Conservation (phyloP, 441 rosid genomes). For the Brassica balearica region DNA sequence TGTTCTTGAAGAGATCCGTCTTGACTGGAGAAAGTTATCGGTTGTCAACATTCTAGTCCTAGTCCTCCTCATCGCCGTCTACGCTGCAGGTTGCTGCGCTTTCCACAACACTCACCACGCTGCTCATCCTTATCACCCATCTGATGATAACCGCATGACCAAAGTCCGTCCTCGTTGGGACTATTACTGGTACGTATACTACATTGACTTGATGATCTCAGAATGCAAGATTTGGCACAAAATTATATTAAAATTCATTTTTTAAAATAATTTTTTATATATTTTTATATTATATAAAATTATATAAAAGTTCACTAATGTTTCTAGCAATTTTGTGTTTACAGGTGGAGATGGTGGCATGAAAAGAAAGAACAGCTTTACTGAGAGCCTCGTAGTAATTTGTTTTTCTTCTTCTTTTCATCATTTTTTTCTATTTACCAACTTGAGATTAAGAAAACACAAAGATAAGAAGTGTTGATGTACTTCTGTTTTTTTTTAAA, state of each 20-base stretch:
- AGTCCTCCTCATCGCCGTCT: no score
- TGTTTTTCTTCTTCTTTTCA: not conserved
- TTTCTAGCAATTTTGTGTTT: not conserved
- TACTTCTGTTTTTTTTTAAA: conserved; percentile 9
- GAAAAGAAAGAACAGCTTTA: conserved; percentile 49
- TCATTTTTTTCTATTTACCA: conserved; percentile 17
- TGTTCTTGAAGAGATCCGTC: conserved; percentile 75
- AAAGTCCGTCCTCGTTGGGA: conserved; percentile 93
- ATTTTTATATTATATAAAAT: no score
- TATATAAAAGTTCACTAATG: not conserved
- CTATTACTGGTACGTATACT: conserved; percentile 61
- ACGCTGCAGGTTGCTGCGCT: conserved; percentile 86
- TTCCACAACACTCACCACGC: conserved; percentile 75
- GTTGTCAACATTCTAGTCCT: conserved; percentile 76
- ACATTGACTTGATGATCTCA: not conserved
- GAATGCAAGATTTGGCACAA: not conserved
- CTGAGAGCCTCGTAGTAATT: conserved; percentile 19
- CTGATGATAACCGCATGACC: conserved; percentile 77
- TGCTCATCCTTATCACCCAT: conserved; percentile 69
- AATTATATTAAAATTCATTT: not conserved
- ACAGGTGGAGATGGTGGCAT: conserved; percentile 51
- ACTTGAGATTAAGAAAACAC: conserved; percentile 8
- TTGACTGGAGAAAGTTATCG: conserved; percentile 82
- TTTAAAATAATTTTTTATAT: not conserved
- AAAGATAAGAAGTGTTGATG: not conserved